These are phyloP conservation scores for Thelonectria rubi DNA, from an alignment of 2,329 filamentous ascomycete species.

Conservation along the genomic window DNA sequence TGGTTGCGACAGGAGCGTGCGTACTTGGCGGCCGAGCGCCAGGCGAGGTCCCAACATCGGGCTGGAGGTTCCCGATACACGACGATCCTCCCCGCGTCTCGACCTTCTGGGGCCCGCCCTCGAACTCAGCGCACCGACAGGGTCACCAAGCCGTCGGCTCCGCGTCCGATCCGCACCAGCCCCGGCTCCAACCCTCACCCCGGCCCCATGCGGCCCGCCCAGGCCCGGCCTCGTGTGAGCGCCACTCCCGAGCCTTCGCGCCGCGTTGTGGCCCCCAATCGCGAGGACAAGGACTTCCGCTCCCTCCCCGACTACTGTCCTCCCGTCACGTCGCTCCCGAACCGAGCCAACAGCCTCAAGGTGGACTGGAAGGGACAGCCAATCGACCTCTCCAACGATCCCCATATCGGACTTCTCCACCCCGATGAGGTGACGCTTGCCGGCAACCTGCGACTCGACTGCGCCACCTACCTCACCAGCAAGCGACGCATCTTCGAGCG, in stretches of 20 bases:
- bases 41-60: slow-evolving; percentile 48
- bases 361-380: slow-evolving; percentile 87
- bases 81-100: slow-evolving; percentile 51
- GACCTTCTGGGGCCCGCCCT: slow-evolving; percentile 43
- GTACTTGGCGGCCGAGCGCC: slow-evolving; percentile 58
- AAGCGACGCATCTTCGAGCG: slow-evolving; percentile 91
- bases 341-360: slow-evolving; percentile 76
- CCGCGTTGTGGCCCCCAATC: slow-evolving; percentile 68
- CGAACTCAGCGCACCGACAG: slow-evolving; percentile 46
- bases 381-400: slow-evolving; percentile 78
- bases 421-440: slow-evolving; percentile 81
- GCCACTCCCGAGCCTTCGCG: slow-evolving; percentile 61
- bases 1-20: slow-evolving; percentile 63
- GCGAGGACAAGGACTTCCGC: slow-evolving; percentile 84
- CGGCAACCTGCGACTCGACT: slow-evolving; percentile 81
- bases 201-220: slow-evolving; percentile 41
- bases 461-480: slow-evolving; percentile 88
- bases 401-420: slow-evolving; percentile 75
- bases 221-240: slow-evolving; percentile 49
- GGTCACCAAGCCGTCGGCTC: slow-evolving; percentile 48
- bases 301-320: slow-evolving; percentile 78
- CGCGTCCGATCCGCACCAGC: slow-evolving; percentile 49
- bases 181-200: slow-evolving; percentile 36
- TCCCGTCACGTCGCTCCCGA: slow-evolving; percentile 70
- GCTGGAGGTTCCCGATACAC: slow-evolving; percentile 42